phyloP scores from a whole-genome alignment of 2,329 filamentous ascomycete species.

The Pseudogymnoascus sp. region DNA sequence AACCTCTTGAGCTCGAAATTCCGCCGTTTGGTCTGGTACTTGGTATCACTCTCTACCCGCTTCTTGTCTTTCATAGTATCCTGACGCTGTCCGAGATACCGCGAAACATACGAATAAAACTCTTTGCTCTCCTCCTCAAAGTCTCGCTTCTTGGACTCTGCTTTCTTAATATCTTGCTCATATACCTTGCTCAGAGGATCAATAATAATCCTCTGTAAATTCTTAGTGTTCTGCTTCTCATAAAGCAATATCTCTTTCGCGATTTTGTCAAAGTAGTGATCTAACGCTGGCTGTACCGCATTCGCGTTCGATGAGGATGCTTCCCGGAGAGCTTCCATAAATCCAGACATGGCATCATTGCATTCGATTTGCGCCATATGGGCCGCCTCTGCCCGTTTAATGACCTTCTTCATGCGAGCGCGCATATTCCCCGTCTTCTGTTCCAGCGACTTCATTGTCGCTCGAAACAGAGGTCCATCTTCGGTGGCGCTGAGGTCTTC shows the following conservation, averaged over 20 bases:
- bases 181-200: constrained; percentile 90
- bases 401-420: constrained; percentile 86
- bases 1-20: constrained; percentile 97
- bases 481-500: constrained; percentile 81
- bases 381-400: constrained; percentile 88
- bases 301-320: constrained; percentile 87
- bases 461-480: constrained; percentile 90
- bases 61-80: constrained; percentile 98
- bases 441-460: constrained; percentile 92
- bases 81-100: constrained; percentile 91
- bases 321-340: constrained; percentile 80
- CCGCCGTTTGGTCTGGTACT: constrained; percentile 87
- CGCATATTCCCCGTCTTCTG: constrained; percentile 96
- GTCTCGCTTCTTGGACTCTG: constrained; percentile 91
- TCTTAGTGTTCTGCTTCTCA: constrained; percentile 73
- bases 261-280: constrained; percentile 98
- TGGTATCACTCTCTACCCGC: constrained; percentile 85
- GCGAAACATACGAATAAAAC: constrained; percentile 90
- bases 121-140: constrained; percentile 99
- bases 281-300: constrained; percentile 90
- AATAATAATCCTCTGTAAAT: constrained; percentile 88
- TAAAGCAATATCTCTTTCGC: constrained; percentile 83
- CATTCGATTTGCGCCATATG: constrained; percentile 70
- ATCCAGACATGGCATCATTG: constrained; percentile 75
- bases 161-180: constrained; percentile 93